phyloP scores from a whole-genome alignment of 2,329 filamentous ascomycete species.

The Cladosporium halotolerans region DNA sequence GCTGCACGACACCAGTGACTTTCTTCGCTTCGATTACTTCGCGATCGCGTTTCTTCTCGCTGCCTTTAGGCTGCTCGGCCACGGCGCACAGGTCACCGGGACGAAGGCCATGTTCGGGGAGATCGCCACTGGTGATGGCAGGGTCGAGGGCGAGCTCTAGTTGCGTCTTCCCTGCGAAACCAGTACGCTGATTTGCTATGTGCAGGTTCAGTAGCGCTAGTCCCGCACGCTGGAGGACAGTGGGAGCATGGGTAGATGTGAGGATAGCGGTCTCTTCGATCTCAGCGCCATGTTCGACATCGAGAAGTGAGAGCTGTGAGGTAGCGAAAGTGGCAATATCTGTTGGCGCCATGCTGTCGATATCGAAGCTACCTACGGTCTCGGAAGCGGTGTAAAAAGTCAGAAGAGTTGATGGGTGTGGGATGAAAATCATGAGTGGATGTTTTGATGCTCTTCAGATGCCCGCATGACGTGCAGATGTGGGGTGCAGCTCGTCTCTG shows the following conservation, averaged over 20 bases:
- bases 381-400: not conserved
- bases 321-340: slow-evolving; percentile 64
- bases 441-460: not conserved
- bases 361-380: not conserved
- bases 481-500: not conserved
- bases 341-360: slow-evolving; percentile 18
- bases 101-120: slow-evolving; percentile 70
- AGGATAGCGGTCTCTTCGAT: slow-evolving; percentile 62
- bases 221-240: slow-evolving; percentile 67
- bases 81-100: slow-evolving; percentile 73
- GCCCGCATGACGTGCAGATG: not conserved
- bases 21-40: slow-evolving; percentile 64
- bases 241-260: slow-evolving; percentile 61
- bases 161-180: slow-evolving; percentile 84
- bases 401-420: not conserved
- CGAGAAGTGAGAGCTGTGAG: slow-evolving; percentile 64
- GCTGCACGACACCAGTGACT: slow-evolving; percentile 63
- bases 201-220: slow-evolving; percentile 71
- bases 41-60: slow-evolving; percentile 65
- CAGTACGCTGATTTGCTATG: slow-evolving; percentile 72
- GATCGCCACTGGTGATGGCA: slow-evolving; percentile 50
- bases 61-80: slow-evolving; percentile 65
- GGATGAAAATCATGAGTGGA: not conserved
- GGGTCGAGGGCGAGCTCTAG: slow-evolving; percentile 71
- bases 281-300: slow-evolving; percentile 66